Evolutionary conservation across 108 stramenopile species (phyloP).

Genomic region (Fragilariopsis cylindrus): DNA sequence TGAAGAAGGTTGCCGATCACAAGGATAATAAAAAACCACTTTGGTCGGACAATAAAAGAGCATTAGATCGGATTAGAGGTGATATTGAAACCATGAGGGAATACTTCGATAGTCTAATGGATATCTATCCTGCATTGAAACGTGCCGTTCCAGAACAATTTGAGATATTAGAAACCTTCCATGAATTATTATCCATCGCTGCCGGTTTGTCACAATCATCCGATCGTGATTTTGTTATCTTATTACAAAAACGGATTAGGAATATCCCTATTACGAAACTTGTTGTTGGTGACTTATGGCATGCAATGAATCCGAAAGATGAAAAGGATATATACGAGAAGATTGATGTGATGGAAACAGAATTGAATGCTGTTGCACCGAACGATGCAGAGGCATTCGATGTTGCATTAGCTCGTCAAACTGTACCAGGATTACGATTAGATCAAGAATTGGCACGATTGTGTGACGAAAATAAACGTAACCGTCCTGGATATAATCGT

Average conservation of each 20-base stretch:
- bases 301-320: conserved; percentile 63
- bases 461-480: conserved; percentile 57
- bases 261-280: conserved; percentile 77
- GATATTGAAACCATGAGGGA: conserved; percentile 72
- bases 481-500: conserved; percentile 55
- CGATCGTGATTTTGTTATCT: conserved; percentile 69
- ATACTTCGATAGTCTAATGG: conserved; percentile 72
- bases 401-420: conserved; percentile 65
- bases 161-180: conserved; percentile 70
- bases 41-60: conserved; percentile 55
- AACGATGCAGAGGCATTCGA: conserved; percentile 60
- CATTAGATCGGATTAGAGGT: conserved; percentile 71
- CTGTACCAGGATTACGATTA: conserved; percentile 76
- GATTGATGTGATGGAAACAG: conserved; percentile 51
- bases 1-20: conserved; percentile 61
- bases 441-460: conserved; percentile 72
- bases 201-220: conserved; percentile 61
- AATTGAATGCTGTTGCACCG: conserved; percentile 67
- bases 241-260: conserved; percentile 72
- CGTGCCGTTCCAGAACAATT: conserved; percentile 79
- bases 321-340: conserved; percentile 76
- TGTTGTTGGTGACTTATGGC: conserved; percentile 83
- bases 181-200: conserved; percentile 74
- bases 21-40: conserved; percentile 51
- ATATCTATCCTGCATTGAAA: conserved; percentile 62